Evolutionary conservation across 106 monocot genomes (phyloP).

Genomic region (Dioscorea zingiberensis): DNA sequence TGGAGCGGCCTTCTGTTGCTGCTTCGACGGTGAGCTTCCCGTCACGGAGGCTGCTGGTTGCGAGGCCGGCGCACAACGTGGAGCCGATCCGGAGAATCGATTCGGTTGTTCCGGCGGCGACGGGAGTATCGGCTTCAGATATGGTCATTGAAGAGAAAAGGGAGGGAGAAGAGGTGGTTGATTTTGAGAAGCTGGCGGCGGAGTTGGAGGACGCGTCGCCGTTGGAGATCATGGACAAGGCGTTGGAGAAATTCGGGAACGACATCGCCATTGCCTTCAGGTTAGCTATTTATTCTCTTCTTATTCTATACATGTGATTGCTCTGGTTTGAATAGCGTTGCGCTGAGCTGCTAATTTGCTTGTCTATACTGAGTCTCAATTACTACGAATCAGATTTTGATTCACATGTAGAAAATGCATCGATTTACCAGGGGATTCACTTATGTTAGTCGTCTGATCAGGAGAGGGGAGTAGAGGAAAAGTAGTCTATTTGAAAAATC

Average conservation of each 20-base stretch:
- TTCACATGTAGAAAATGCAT: no score
- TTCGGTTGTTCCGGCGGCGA: neutral
- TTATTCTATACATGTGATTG: neutral
- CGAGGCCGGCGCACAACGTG: neutral
- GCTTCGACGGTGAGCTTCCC: no score
- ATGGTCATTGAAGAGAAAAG: neutral
- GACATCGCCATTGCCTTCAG: conserved; percentile 91
- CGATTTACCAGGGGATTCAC: no score
- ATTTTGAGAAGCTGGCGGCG: conserved; percentile 57
- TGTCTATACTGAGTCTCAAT: no score
- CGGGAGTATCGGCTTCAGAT: conserved; percentile 5
- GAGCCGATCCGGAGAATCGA: neutral
- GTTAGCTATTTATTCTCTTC: conserved; percentile 11
- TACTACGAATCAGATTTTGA: no score
- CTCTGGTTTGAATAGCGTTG: no score
- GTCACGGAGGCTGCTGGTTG: neutral
- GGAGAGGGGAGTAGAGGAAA: no score
- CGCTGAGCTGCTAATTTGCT: no score
- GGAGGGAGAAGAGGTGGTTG: conserved; percentile 13
- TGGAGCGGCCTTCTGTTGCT: no score
- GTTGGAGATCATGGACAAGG: conserved; percentile 66
- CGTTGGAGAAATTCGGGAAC: conserved; percentile 59
- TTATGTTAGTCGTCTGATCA: no score
- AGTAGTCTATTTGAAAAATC: no score
- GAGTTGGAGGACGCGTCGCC: conserved; percentile 58